Evolutionary conservation across 2,329 filamentous ascomycete genomes (phyloP), one percentile per base, ranked within the genome.

Genomic region (Escovopsis sp.): DNA sequence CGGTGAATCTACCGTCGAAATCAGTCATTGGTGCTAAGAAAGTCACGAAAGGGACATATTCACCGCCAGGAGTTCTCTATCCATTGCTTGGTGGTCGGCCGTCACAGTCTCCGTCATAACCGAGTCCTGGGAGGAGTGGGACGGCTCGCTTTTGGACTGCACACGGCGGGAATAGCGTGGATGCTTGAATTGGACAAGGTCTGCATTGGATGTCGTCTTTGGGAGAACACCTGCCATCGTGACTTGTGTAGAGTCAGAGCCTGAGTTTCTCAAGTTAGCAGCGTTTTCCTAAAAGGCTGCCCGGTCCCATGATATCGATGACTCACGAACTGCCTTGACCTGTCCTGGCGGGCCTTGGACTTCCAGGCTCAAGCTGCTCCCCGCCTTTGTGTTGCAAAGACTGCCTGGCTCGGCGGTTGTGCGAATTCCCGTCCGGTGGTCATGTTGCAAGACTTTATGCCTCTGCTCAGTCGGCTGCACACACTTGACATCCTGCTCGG

Each of bases 101-200:
- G 31, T 15, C 16, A 8, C 35, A 27, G 11, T 14, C 9, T 41
- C 30, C 3, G n/a, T 8, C 9, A 42, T n/a, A 3, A 57, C 55
- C 7, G 50, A 43, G 7, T 48, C 48, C 35, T 53, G 47, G 2
- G 50, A 51, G 10, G 39, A 40, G 12, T 57, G 52, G 2, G 50
- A 53, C 29, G 66, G 65, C 49, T 71, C 67, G 46, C 67, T 71
- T 50, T 64, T 69, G 37, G 66, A 69, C 45, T 70, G 63, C 16
- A 64, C 55, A 32, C 66, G 59, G n/a, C 65, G 59, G 37, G 62
- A 67, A 44, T 69, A 68, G 25, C 54, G 54, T 10, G 61, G 61
- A 14, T 51, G 47, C 37, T 57, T 61, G 37, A 57, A 53, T 34
- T 29, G 25, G 30, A 45, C 34, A 14, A 31, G 39, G 14, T 27